phyloP scores from a whole-genome alignment of 225 moss, liverwort and hornwort species.

The Rhytidiadelphus loreus region DNA sequence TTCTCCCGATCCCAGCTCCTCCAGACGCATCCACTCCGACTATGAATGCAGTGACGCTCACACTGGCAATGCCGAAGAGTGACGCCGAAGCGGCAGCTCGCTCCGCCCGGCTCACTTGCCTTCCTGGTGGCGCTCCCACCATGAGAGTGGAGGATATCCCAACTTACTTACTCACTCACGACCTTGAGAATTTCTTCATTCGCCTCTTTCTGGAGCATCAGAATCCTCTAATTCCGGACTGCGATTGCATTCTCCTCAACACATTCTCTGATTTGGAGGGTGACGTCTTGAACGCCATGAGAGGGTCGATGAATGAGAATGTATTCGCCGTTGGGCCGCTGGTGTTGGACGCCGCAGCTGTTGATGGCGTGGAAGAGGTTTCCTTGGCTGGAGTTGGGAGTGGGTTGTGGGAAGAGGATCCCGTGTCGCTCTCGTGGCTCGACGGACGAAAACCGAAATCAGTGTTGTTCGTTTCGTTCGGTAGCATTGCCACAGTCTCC shows the following conservation, averaged over 20 bases:
- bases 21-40: not conserved
- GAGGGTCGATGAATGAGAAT: not conserved
- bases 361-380: not conserved
- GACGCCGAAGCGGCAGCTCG: not conserved
- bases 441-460: not conserved
- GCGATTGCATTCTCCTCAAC: not conserved
- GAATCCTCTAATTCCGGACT: not conserved
- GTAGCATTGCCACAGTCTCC: not conserved
- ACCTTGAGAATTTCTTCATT: not conserved
- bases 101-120: not conserved
- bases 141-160: conserved; percentile 15
- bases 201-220: not conserved
- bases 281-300: not conserved
- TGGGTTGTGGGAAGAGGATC: not conserved
- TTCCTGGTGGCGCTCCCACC: not conserved
- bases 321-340: conserved; percentile 6
- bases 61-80: not conserved
- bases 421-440: not conserved
- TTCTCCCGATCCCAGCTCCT: conserved; percentile 2
- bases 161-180: not conserved
- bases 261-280: conserved; percentile 6
- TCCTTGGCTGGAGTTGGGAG: not conserved
- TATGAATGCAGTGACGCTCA: not conserved
- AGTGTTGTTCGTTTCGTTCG: not conserved
- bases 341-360: not conserved